phyloP scores from a whole-genome alignment of 164 flowering plant species.

The Buxus sempervirens region DNA sequence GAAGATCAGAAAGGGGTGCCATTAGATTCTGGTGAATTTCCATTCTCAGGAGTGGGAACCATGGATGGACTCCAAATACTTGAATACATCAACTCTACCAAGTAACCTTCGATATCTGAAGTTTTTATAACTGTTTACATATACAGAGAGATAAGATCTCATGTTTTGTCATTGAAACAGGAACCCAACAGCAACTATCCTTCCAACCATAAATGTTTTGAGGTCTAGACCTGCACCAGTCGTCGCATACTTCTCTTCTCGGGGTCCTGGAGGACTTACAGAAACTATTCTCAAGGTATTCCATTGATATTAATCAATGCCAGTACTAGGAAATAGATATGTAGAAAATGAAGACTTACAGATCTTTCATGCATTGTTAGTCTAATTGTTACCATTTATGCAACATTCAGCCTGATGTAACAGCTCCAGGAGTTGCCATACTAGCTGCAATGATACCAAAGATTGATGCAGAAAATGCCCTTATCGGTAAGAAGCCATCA shows the following conservation, averaged over 20 bases:
- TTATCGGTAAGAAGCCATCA: slow-evolving; percentile 36
- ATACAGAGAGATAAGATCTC: background rate
- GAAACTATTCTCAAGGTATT: slow-evolving; percentile 78
- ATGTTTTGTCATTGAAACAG: slow-evolving; percentile 27
- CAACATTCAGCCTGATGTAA: slow-evolving; percentile 57
- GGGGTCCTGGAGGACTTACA: slow-evolving; percentile 70
- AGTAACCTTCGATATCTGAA: slow-evolving; percentile 30
- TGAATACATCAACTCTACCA: slow-evolving; percentile 60
- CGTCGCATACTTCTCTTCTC: slow-evolving; percentile 75
- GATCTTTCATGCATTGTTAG: background rate
- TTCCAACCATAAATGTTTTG: slow-evolving; percentile 39
- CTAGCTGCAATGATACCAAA: slow-evolving; percentile 52
- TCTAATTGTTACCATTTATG: background rate
- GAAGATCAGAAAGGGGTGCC: slow-evolving; percentile 38
- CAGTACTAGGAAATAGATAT: too few relatives aligned
- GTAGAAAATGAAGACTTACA: background rate
- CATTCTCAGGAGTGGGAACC: slow-evolving; percentile 52
- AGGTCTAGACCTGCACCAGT: slow-evolving; percentile 60
- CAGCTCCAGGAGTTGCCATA: slow-evolving; percentile 79
- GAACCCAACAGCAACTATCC: slow-evolving; percentile 68
- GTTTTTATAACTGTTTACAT: too few relatives aligned
- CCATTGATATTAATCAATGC: too few relatives aligned
- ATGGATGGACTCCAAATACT: slow-evolving; percentile 49
- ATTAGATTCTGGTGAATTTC: slow-evolving; percentile 60
- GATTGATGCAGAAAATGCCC: slow-evolving; percentile 27